phyloP scores from a whole-genome alignment of 129 eudicot species.

The carrot (Daucus carota) region DNA sequence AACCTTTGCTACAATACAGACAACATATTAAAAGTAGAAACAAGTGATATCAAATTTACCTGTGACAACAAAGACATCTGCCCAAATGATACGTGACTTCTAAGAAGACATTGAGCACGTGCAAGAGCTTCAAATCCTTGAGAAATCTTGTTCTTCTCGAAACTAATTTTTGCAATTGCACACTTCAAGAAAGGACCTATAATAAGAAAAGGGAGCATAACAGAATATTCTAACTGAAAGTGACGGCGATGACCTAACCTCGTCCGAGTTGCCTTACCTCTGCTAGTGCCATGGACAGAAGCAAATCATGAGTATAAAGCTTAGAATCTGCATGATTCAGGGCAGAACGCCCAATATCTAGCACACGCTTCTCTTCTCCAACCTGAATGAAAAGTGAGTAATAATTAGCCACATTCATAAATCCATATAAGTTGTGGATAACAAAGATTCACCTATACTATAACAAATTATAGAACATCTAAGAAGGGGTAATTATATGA shows the following conservation, averaged over 20 bases:
- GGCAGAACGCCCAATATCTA: constrained; percentile 79
- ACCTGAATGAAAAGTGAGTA: constrained; percentile 42
- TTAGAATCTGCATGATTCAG: constrained; percentile 68
- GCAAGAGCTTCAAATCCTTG: constrained; percentile 99
- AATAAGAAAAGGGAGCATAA: constrained; percentile 65
- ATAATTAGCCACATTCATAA: background rate
- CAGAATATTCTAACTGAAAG: constrained; percentile 36
- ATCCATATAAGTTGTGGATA: background rate
- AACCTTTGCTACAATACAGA: background rate
- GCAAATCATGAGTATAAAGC: constrained; percentile 78
- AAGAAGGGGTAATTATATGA: background rate
- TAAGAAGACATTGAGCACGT: constrained; percentile 83
- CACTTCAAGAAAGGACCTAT: constrained; percentile 97
- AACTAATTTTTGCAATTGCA: constrained; percentile 74
- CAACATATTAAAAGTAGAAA: background rate
- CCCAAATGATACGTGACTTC: constrained; percentile 77
- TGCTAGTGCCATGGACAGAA: constrained; percentile 93
- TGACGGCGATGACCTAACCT: constrained; percentile 30
- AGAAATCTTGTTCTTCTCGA: constrained; percentile 82
- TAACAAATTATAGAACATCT: background rate
- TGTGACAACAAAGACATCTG: constrained; percentile 65
- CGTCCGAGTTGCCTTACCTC: constrained; percentile 62
- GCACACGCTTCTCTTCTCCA: constrained; percentile 90
- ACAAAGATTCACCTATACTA: background rate
- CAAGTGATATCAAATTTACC: constrained; percentile 30